Conservation (phyloP, 495 filamentous ascomycete species). For the Aspergillus mulundensis region DNA sequence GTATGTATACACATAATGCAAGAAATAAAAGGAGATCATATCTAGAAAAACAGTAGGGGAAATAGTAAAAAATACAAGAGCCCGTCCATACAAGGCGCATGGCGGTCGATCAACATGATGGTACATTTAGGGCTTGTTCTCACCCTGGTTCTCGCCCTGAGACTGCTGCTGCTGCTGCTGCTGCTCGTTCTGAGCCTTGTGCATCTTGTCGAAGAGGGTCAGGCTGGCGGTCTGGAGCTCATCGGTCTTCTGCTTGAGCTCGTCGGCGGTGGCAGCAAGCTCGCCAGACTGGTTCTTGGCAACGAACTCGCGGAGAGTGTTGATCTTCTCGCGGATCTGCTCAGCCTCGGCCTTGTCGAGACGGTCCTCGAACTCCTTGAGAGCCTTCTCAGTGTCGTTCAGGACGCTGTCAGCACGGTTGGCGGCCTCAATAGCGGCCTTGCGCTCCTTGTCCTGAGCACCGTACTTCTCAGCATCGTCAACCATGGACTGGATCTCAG, state of each 20-base stretch:
- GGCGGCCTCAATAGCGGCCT: conserved; percentile 86
- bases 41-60: conserved; percentile 21
- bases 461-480: conserved; percentile 95
- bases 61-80: conserved; percentile 29
- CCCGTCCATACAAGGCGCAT: conserved; percentile 5
- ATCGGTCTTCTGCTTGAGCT: conserved; percentile 97
- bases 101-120: conserved; percentile 14
- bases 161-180: conserved; percentile 51
- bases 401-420: conserved; percentile 95
- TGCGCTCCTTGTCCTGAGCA: conserved; percentile 94
- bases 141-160: conserved; percentile 58
- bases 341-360: conserved; percentile 96
- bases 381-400: conserved; percentile 97
- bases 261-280: conserved; percentile 73
- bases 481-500: conserved; percentile 95
- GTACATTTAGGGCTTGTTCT: conserved; percentile 74
- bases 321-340: conserved; percentile 90
- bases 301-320: conserved; percentile 81
- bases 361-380: conserved; percentile 92
- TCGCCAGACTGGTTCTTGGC: conserved; percentile 94
- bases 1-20: conserved; percentile 43
- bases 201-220: conserved; percentile 99
- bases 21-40: conserved; percentile 24
- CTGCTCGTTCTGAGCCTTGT: conserved; percentile 84
- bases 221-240: conserved; percentile 94